A percentile compares a stretch with the other conserved stretches of the same genome.
Evolutionary conservation across 2,329 filamentous ascomycete species (phyloP).

Genomic region (Chalara sp.): DNA sequence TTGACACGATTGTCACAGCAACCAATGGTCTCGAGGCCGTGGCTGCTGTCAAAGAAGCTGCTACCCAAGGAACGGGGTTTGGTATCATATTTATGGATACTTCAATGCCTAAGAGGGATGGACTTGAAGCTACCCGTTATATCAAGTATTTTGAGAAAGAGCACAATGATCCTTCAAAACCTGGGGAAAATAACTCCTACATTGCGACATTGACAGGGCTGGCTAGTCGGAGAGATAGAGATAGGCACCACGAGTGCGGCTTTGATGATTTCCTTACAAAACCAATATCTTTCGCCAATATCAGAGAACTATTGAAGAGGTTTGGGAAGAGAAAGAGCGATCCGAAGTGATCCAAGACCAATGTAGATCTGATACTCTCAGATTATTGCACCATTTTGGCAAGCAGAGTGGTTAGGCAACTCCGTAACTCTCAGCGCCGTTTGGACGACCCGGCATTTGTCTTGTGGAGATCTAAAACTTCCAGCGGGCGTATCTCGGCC

Average conservation of each 20-base stretch:
- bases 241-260: constrained; percentile 43
- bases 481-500: too few species aligned
- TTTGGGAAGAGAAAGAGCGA: constrained; percentile 9
- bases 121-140: constrained; percentile 38
- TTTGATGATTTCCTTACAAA: constrained; percentile 50
- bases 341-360: too few species aligned
- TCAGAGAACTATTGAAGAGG: constrained; percentile 14
- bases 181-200: constrained; percentile 23
- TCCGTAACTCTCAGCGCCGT: too few species aligned
- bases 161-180: background rate
- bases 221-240: constrained; percentile 38
- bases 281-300: constrained; percentile 31
- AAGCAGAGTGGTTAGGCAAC: too few species aligned
- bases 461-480: too few species aligned
- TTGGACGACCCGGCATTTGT: too few species aligned
- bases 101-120: constrained; percentile 48
- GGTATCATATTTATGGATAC: constrained; percentile 46
- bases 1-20: constrained; percentile 32
- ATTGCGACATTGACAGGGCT: constrained; percentile 47
- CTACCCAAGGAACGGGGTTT: constrained; percentile 22
- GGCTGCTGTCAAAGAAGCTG: constrained; percentile 24
- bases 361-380: too few species aligned
- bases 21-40: constrained; percentile 40
- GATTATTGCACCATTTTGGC: too few species aligned
- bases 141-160: constrained; percentile 40